phyloP scores from a whole-genome alignment of 2,329 filamentous ascomycete species.

The Lojkania enalia region DNA sequence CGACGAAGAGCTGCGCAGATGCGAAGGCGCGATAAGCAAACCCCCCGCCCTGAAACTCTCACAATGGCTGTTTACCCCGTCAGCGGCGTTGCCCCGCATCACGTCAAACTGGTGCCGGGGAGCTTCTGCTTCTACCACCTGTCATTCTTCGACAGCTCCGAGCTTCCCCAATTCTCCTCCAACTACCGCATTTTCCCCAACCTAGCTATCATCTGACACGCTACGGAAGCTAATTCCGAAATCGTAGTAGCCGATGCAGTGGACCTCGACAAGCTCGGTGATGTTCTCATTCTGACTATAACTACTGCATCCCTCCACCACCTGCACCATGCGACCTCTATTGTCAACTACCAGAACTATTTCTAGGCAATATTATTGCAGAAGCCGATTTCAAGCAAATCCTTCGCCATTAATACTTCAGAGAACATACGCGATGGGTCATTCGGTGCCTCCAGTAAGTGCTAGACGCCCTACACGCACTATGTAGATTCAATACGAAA shows the following conservation, averaged over 20 bases:
- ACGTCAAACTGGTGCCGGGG: background rate
- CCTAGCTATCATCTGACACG: too few species aligned
- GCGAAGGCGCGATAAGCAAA: too few species aligned
- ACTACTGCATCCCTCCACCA: background rate
- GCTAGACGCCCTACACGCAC: background rate
- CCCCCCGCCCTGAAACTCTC: too few species aligned
- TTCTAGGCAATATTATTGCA: conserved; percentile 33
- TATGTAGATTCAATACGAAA: too few species aligned
- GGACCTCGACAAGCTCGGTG: too few species aligned
- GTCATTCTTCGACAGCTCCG: background rate
- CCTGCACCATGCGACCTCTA: conserved; percentile 41
- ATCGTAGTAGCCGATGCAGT: too few species aligned
- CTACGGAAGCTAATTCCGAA: too few species aligned
- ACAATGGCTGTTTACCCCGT: too few species aligned
- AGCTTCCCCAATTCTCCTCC: background rate
- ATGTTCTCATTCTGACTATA: conserved; percentile 4
- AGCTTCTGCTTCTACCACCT: background rate
- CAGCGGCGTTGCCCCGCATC: background rate
- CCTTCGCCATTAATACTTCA: conserved; percentile 41
- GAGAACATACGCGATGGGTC: conserved; percentile 50
- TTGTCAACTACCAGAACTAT: conserved; percentile 36
- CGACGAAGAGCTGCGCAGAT: too few species aligned
- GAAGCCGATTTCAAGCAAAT: conserved; percentile 35
- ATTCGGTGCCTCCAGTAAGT: conserved; percentile 47
- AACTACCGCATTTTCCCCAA: background rate